Evolutionary conservation across 148 eudicot species (phyloP).

Genomic region (Vaccinium corymbosum): DNA sequence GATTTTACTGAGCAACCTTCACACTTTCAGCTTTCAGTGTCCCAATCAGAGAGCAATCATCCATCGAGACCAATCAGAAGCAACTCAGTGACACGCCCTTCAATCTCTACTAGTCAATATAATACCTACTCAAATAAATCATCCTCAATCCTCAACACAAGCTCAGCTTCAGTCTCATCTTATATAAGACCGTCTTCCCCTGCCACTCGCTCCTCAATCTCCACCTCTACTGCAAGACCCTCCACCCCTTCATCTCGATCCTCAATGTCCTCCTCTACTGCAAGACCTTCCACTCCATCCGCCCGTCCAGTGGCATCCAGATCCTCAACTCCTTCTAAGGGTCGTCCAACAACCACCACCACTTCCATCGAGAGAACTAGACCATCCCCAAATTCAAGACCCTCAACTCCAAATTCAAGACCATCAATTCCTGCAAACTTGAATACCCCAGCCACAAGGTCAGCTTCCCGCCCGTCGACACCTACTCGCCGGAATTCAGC

Average conservation of each 20-base stretch:
- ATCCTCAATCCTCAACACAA: constrained; percentile 74
- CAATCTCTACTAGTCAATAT: constrained; percentile 58
- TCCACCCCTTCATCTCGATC: constrained; percentile 5
- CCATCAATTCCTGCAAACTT: constrained; percentile 56
- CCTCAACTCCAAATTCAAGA: constrained; percentile 93
- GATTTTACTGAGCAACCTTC: constrained; percentile 12
- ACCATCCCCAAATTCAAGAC: constrained; percentile 66
- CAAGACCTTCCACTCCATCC: constrained; percentile 84
- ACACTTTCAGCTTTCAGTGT: constrained; percentile 61
- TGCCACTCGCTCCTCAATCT: constrained; percentile 35
- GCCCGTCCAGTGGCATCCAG: constrained; percentile 64
- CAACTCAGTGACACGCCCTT: constrained; percentile 85
- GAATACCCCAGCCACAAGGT: constrained; percentile 42
- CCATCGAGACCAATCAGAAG: constrained; percentile 70
- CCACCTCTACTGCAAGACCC: constrained; percentile 6
- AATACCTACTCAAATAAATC: constrained; percentile 66
- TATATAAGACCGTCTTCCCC: constrained; percentile 92
- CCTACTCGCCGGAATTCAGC: constrained; percentile 69
- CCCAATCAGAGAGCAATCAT: constrained; percentile 64
- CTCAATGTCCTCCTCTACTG: constrained; percentile 43
- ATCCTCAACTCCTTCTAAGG: constrained; percentile 62
- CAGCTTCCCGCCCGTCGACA: constrained; percentile 83
- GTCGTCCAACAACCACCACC: constrained; percentile 50
- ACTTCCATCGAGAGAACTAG: constrained; percentile 58
- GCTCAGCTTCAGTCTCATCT: constrained; percentile 93